Evolutionary conservation across 345 rosid genomes (phyloP).

Genomic region (Crucihimalaya himalaica): DNA sequence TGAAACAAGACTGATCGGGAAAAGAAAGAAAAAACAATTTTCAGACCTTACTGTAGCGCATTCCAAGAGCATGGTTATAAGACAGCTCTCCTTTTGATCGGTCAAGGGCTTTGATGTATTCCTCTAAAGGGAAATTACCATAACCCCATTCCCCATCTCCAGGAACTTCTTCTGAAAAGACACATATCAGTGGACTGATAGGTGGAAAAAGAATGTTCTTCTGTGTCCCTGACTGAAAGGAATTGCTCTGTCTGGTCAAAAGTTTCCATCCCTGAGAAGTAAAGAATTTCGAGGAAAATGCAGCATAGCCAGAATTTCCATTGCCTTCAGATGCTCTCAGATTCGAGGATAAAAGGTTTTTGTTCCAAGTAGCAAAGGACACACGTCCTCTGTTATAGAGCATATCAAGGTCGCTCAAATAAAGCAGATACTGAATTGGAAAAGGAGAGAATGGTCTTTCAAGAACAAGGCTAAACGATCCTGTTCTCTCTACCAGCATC

Average conservation of each 20-base stretch:
- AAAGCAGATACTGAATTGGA: slow-evolving; percentile 66
- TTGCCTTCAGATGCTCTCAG: slow-evolving; percentile 49
- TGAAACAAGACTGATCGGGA: neutral
- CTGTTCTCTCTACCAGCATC: slow-evolving; percentile 58
- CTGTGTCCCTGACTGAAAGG: slow-evolving; percentile 37
- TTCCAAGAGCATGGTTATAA: slow-evolving; percentile 85
- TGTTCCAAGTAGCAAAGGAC: slow-evolving; percentile 77
- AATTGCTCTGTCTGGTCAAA: slow-evolving; percentile 47
- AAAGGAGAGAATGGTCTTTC: slow-evolving; percentile 85
- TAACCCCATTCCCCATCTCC: slow-evolving; percentile 92
- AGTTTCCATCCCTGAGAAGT: slow-evolving; percentile 63
- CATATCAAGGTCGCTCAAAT: slow-evolving; percentile 55
- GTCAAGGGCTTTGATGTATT: slow-evolving; percentile 79
- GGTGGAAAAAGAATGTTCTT: slow-evolving; percentile 51
- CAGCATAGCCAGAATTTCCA: slow-evolving; percentile 75
- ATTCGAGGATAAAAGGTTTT: slow-evolving; percentile 54
- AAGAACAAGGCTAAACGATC: slow-evolving; percentile 71
- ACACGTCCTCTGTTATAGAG: slow-evolving; percentile 74
- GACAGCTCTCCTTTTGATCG: slow-evolving; percentile 89
- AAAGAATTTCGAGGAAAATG: slow-evolving; percentile 76
- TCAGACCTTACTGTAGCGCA: slow-evolving; percentile 86
- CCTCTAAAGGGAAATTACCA: slow-evolving; percentile 88
- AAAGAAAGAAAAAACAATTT: neutral
- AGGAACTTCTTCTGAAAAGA: slow-evolving; percentile 69
- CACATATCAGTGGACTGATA: slow-evolving; percentile 56